A percentile compares a stretch with the other conserved stretches of the same genome.
Conservation (phyloP, 805 yeast genomes). For the Jamesozyma gamospora region DNA sequence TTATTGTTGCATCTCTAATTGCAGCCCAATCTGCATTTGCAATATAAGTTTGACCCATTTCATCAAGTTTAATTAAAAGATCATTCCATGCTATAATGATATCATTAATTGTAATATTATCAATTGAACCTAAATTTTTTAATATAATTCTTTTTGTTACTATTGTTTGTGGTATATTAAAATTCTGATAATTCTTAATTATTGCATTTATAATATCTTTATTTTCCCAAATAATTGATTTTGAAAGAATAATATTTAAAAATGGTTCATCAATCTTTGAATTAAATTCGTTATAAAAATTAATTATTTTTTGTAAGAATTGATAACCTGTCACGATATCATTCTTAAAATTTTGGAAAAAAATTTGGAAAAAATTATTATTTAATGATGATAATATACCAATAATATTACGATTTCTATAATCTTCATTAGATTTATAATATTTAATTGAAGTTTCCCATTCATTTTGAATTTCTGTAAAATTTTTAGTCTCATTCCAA, state of each 20-base stretch:
- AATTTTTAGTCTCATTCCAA: slow-evolving; percentile 42
- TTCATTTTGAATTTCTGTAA: slow-evolving; percentile 42
- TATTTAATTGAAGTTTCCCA: slow-evolving; percentile 36
- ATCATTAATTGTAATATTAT: slow-evolving; percentile 36
- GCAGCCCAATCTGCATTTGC: slow-evolving; percentile 80
- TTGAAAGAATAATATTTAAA: slow-evolving; percentile 58
- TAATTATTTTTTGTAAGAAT: slow-evolving; percentile 43
- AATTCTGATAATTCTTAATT: slow-evolving; percentile 43
- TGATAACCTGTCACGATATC: slow-evolving; percentile 41
- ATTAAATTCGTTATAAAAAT: slow-evolving; percentile 34
- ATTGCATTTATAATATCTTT: slow-evolving; percentile 49
- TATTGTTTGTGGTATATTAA: slow-evolving; percentile 46
- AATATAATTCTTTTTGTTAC: slow-evolving; percentile 60
- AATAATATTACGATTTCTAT: slow-evolving; percentile 29
- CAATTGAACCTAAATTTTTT: slow-evolving; percentile 56
- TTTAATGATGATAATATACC: slow-evolving; percentile 62
- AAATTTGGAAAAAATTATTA: slow-evolving; percentile 52
- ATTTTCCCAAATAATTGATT: slow-evolving; percentile 53
- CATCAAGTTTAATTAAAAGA: slow-evolving; percentile 37
- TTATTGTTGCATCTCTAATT: slow-evolving; percentile 56
- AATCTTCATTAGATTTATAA: not conserved
- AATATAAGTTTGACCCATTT: slow-evolving; percentile 44
- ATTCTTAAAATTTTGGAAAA: slow-evolving; percentile 42
- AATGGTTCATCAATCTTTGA: slow-evolving; percentile 63
- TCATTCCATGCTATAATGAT: slow-evolving; percentile 49